phyloP scores from a whole-genome alignment of 108 stramenopile genomes.

The Nitzschia inconspicua region DNA sequence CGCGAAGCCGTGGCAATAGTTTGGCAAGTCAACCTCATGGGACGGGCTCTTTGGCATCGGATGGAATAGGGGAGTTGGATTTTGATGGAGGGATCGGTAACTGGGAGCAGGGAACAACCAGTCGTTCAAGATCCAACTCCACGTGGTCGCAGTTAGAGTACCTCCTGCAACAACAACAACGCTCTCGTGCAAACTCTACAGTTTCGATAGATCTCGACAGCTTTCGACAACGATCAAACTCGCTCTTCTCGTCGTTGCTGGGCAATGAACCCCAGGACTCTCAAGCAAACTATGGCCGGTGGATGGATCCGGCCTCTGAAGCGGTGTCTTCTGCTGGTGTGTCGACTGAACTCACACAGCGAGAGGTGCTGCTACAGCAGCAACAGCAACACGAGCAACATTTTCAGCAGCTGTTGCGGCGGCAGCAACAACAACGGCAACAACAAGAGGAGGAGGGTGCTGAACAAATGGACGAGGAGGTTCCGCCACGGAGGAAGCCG shows the following conservation, averaged over 20 bases:
- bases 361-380: slow-evolving; percentile 22
- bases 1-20: not conserved
- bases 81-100: slow-evolving; percentile 59
- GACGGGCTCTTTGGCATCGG: slow-evolving; percentile 21
- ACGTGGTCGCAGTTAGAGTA: slow-evolving; percentile 12
- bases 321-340: not conserved
- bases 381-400: slow-evolving; percentile 15
- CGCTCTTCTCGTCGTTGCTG: slow-evolving; percentile 53
- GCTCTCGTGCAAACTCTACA: slow-evolving; percentile 4
- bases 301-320: slow-evolving; percentile 50
- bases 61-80: slow-evolving; percentile 80
- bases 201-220: slow-evolving; percentile 32
- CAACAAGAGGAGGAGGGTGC: slow-evolving; percentile 4
- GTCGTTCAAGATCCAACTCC: slow-evolving; percentile 32
- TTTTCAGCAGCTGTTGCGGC: slow-evolving; percentile 11
- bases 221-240: slow-evolving; percentile 69
- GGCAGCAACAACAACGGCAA: slow-evolving; percentile 20
- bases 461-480: slow-evolving; percentile 2
- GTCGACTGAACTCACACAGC: not conserved
- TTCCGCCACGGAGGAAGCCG: not conserved
- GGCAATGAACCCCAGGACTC: slow-evolving; percentile 22
- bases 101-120: slow-evolving; percentile 10
- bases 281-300: slow-evolving; percentile 46
- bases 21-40: not conserved
- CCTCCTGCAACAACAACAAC: slow-evolving; percentile 3